These are phyloP conservation scores for Cryoendolithus antarcticus DNA, from an alignment of 2,329 filamentous ascomycete genomes.

Conservation along the genomic window DNA sequence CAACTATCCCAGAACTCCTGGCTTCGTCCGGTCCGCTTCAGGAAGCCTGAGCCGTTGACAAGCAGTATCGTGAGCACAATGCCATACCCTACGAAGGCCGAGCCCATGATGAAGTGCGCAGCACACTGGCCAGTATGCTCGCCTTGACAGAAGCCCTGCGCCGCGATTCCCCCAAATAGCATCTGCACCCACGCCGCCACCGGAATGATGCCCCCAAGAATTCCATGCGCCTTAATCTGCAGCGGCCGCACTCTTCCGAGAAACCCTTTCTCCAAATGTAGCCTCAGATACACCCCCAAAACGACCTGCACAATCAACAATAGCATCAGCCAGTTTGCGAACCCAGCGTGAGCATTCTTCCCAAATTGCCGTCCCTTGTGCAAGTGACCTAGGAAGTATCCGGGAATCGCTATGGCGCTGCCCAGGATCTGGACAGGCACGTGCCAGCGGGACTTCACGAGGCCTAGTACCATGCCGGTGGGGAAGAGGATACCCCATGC, in stretches of 20 bases:
- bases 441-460: conserved; percentile 85
- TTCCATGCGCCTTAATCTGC: conserved; percentile 48
- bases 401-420: conserved; percentile 62
- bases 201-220: conserved; percentile 80
- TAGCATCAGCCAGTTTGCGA: conserved; percentile 70
- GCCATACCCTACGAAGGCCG: conserved; percentile 89
- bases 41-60: conserved; percentile 77
- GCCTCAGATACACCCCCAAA: conserved; percentile 73
- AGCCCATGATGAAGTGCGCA: conserved; percentile 98
- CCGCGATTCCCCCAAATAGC: conserved; percentile 87
- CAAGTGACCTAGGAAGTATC: conserved; percentile 82
- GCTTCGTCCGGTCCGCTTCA: conserved; percentile 68
- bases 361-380: conserved; percentile 83
- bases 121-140: conserved; percentile 87
- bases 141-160: conserved; percentile 80
- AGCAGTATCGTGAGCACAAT: conserved; percentile 77
- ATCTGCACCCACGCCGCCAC: conserved; percentile 85
- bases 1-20: conserved; percentile 95
- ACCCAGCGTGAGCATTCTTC: conserved; percentile 66
- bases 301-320: conserved; percentile 64
- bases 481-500: conserved; percentile 90
- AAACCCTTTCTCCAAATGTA: conserved; percentile 78
- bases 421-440: conserved; percentile 74
- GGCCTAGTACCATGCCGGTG: conserved; percentile 86
- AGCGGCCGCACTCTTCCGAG: conserved; percentile 57